A percentile compares a stretch with the other conserved stretches of the same genome.
Conservation (phyloP, 805 yeast genomes). For the Ogataea degrootiae region DNA sequence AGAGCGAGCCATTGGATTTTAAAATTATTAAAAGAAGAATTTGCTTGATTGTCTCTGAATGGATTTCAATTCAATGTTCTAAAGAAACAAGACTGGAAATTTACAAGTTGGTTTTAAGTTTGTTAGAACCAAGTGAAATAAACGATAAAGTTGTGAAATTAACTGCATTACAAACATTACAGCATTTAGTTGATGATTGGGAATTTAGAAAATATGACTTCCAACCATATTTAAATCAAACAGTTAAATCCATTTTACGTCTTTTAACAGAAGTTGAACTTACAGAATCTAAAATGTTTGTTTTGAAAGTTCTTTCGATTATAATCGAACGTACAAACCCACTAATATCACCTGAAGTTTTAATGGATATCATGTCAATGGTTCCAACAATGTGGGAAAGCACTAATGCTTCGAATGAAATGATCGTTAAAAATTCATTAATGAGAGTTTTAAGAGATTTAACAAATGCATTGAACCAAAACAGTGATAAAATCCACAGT, state of each 20-base stretch:
- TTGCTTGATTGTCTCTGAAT: constrained; percentile 71
- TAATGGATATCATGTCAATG: constrained; percentile 45
- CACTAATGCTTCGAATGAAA: constrained; percentile 39
- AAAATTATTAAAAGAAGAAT: constrained; percentile 72
- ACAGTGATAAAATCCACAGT: constrained; percentile 44
- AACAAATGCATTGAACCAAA: constrained; percentile 49
- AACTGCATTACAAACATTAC: constrained; percentile 66
- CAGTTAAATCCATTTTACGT: constrained; percentile 44
- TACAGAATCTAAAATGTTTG: constrained; percentile 73
- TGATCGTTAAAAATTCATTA: constrained; percentile 46
- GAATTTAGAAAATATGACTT: constrained; percentile 70
- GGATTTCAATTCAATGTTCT: constrained; percentile 69
- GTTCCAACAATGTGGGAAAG: constrained; percentile 78
- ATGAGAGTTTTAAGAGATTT: constrained; percentile 55
- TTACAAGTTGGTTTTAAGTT: constrained; percentile 50
- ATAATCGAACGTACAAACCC: constrained; percentile 65
- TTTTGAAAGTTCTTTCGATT: constrained; percentile 63
- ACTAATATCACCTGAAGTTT: constrained; percentile 44
- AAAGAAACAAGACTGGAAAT: constrained; percentile 51
- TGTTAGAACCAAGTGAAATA: constrained; percentile 36
- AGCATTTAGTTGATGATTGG: constrained; percentile 77
- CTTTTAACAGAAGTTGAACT: constrained; percentile 47
- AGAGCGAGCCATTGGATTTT: constrained; percentile 42
- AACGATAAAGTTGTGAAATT: constrained; percentile 80
- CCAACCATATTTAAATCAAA: constrained; percentile 54